Base-by-base conservation (phyloP, 805 yeast species). In the Myxozyma neotropica region DNA sequence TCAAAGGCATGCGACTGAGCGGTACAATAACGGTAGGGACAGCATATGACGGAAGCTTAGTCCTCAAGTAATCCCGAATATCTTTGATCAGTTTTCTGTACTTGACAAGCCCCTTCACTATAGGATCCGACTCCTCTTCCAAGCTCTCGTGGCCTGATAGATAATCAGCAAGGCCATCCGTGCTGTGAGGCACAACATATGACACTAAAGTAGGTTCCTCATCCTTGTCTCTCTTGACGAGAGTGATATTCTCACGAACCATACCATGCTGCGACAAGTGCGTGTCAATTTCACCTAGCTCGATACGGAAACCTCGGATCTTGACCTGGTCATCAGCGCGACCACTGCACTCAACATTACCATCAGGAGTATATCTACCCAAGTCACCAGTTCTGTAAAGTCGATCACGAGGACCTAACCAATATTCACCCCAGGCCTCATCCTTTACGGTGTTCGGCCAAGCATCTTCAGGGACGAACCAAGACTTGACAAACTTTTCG, bases 271-370 rank as follows among this genome's bases (percentile, higher is more conserved):
- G 96, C 13, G 97, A 91, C 63, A 94, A 83, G 72, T 94, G 96
- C 15, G 99, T 94, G 74, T 94, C 98, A 71, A 94, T 95, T 76
- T 94, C 99, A 61, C 99, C 99, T 57, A 94, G 80, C 76, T 94
- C 99, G 65, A 94, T 95, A 76, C 99, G 84, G 83, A 94, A 95
- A 1, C 99, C 99, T 77, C 99, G 85, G 67, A 94, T 94, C 75
- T 94, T 94, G 62, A 94, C 97, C 75, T 94, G 99, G 72, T 93
- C 98, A 76, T 94, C 99, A 27, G 99, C 99, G 73, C 99, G 84
- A 60, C 99, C 99, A 72, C 96, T 88, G 74, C 97, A 93, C 78
- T 94, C 99, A 68, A 94, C 91, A 76, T 94, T 89, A 58, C 99
- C 99, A 71, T 92, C 97, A 5, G 98, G 97, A 59, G 92, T 78